phyloP scores from a whole-genome alignment of 1,139 yeast species.

The Candida sojae region DNA sequence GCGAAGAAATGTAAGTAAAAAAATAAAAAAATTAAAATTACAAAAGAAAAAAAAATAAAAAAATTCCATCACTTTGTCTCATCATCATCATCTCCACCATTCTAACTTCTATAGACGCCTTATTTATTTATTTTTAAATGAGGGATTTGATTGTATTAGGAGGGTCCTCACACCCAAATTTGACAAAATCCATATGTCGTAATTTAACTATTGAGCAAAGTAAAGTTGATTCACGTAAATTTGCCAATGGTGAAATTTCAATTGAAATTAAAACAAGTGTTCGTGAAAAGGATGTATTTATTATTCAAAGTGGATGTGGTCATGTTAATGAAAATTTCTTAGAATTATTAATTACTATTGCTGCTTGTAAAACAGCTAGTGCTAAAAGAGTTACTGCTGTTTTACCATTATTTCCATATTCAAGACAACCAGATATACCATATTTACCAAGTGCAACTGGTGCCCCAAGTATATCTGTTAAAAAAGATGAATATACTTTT shows the following conservation, averaged over 20 bases:
- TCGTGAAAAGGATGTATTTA: conserved; percentile 91
- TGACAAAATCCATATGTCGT: conserved; percentile 63
- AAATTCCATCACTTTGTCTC: background rate
- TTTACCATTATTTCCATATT: conserved; percentile 91
- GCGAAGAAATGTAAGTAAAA: conserved; percentile 2
- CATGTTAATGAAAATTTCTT: conserved; percentile 89
- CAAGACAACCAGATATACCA: conserved; percentile 96
- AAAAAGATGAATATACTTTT: conserved; percentile 49
- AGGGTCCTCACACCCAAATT: conserved; percentile 71
- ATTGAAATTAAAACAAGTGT: conserved; percentile 82
- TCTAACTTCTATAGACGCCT: background rate
- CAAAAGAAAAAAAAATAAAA: conserved; percentile 7
- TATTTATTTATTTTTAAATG: conserved; percentile 35
- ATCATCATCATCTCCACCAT: background rate
- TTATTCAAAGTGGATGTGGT: conserved; percentile 80
- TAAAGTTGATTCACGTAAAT: conserved; percentile 55
- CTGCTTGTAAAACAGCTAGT: conserved; percentile 95
- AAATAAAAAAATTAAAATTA: conserved; percentile 5
- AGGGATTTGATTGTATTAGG: conserved; percentile 76
- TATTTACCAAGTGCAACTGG: conserved; percentile 67
- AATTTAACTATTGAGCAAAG: conserved; percentile 65
- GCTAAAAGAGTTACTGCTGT: conserved; percentile 94
- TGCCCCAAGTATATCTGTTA: conserved; percentile 42
- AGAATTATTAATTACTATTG: conserved; percentile 83
- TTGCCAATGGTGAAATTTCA: conserved; percentile 88